Base-by-base conservation (phyloP, 352 stramenopile species). In the Aphanomyces stellatus region DNA sequence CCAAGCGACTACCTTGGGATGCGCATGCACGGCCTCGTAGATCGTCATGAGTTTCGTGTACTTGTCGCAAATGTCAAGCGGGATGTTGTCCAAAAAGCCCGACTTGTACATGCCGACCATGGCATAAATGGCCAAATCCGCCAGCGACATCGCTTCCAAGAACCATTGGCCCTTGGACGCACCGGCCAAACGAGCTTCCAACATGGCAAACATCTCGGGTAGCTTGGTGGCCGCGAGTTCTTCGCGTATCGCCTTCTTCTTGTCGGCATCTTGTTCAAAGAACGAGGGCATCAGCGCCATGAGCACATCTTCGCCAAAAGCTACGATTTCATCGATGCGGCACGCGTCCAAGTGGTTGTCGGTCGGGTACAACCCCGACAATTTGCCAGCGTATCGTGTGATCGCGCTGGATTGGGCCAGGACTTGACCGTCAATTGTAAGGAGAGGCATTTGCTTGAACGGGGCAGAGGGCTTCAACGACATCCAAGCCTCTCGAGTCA, bases 361-460 rank as follows among this genome's bases (percentile, higher is more conserved):
- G 7, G 46, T 55, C 3, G 74, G 74, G 56, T 79, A 79, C 33
- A 79, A 63, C 10, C 71, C 74, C 43, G 56, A 53, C 4, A 72
- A 27, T 13, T 19, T 77, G 40, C 72, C 76, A 67, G 72, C 63
- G 70, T 78, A 72, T 53, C 71, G 71, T 15, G 77, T 65, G 56
- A 87, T 78, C 33, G 69, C 71, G 27, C 77, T 34, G 34, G 79
- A 81, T 71, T 90, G 81, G 13, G 74, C 59, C 31, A 87, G 72
- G 4, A 78, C 49, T 8, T 85, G 72, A 3, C 72, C 78, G 34
- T 82, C 70, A 15, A 85, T 70, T 59, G 78, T 71, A 15, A 85
- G 65, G 41, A 81, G 72, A 0, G 76, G 78, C 13, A 85, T n/a
- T 49, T 77, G 69, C 2, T 74, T 61, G 56, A 80, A 70, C 0